These are phyloP conservation scores for Epichloe typhina DNA, from an alignment of 2,329 filamentous ascomycete genomes.

Conservation along the genomic window DNA sequence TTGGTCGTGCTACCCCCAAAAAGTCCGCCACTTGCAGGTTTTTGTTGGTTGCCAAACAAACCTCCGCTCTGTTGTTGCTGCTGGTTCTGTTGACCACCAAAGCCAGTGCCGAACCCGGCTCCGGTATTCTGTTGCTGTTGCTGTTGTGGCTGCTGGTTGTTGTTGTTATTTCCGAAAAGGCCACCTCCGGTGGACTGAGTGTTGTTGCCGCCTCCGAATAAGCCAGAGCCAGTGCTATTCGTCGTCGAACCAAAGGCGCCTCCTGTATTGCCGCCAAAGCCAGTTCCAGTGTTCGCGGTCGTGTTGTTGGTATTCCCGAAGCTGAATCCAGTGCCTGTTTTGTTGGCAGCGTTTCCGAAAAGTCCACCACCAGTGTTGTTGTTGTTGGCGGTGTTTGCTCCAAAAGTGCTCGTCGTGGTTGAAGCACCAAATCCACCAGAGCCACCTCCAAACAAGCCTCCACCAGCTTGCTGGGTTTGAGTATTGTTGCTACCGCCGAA, in stretches of 20 bases:
- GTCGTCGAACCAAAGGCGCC: constrained; percentile 23
- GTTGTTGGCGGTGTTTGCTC: constrained; percentile 15
- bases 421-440: constrained; percentile 26
- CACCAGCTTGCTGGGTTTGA: constrained; percentile 9
- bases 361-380: constrained; percentile 21
- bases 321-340: constrained; percentile 23
- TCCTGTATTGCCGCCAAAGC: constrained; percentile 13
- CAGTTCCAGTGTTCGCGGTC: constrained; percentile 10
- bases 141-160: constrained; percentile 13
- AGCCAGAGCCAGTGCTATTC: constrained; percentile 16
- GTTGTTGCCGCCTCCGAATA: constrained; percentile 28
- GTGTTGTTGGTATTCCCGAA: constrained; percentile 28
- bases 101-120: constrained; percentile 18
- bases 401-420: constrained; percentile 19
- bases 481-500: constrained; percentile 14
- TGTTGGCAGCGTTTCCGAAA: constrained; percentile 29
- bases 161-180: constrained; percentile 30
- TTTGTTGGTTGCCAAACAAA: constrained; percentile 33
- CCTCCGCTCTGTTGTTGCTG: constrained; percentile 21
- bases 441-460: constrained; percentile 15
- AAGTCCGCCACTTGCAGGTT: constrained; percentile 20
- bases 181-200: constrained; percentile 25
- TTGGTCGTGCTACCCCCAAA: constrained; percentile 21
- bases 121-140: constrained; percentile 16
- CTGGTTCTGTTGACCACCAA: constrained; percentile 21